Conservation (phyloP, 768 basidiomycete species). For the Stropharia rugosoannulata region DNA sequence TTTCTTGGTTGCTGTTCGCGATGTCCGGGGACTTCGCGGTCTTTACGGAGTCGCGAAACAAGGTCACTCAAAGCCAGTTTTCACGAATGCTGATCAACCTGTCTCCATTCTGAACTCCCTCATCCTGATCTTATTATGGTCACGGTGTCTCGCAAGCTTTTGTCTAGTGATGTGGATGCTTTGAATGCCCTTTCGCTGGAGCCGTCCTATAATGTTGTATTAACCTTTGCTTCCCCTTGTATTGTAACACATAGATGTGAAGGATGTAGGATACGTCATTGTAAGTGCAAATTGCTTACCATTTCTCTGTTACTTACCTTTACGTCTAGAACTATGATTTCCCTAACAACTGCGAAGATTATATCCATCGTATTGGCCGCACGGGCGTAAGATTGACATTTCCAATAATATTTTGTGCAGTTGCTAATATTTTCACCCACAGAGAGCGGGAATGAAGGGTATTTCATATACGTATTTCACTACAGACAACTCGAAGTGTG, state of each 20-base stretch:
- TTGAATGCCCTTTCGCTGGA: conserved; percentile 34
- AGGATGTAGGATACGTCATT: conserved; percentile 98
- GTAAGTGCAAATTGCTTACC: conserved; percentile 45
- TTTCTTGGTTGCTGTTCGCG: conserved; percentile 53
- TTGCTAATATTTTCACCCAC: conserved; percentile 16
- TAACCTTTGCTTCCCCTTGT: conserved; percentile 37
- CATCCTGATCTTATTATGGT: conserved; percentile 35
- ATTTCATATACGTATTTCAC: conserved; percentile 96
- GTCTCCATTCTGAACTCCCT: conserved; percentile 51
- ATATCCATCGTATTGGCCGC: conserved; percentile 98
- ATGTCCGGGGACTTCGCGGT: conserved; percentile 50
- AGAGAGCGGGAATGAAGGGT: conserved; percentile 93
- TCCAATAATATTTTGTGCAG: not conserved
- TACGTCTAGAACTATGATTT: conserved; percentile 88
- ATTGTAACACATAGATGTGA: conserved; percentile 75
- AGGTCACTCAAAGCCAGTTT: conserved; percentile 36
- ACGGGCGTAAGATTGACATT: conserved; percentile 65
- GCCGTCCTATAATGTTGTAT: conserved; percentile 47
- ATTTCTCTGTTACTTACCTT: conserved; percentile 7
- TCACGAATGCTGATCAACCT: conserved; percentile 50
- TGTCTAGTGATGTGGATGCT: conserved; percentile 27
- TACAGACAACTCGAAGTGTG: conserved; percentile 92
- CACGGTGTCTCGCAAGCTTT: conserved; percentile 26
- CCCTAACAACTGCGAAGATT: conserved; percentile 97
- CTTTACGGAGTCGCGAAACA: conserved; percentile 31